Evolutionary conservation across 768 basidiomycete species (phyloP).

Genomic region (Pleurotus tuoliensis): DNA sequence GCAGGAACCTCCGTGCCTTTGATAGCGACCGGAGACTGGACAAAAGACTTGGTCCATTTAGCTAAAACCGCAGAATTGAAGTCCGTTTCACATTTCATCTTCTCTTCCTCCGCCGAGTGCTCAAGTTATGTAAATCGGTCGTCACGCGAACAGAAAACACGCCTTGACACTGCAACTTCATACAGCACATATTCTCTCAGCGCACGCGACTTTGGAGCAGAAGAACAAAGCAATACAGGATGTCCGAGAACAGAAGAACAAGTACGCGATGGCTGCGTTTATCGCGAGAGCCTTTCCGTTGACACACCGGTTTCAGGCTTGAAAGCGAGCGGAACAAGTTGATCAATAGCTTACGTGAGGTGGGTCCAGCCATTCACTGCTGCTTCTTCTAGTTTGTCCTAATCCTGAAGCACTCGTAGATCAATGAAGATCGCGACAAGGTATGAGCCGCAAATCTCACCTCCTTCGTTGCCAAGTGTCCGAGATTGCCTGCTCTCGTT

Average conservation of each 20-base stretch:
- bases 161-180: slow-evolving; percentile 80
- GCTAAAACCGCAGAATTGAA: slow-evolving; percentile 88
- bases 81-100: slow-evolving; percentile 41
- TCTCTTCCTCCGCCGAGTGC: background rate
- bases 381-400: background rate
- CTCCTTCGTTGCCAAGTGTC: slow-evolving; percentile 3
- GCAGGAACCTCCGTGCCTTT: slow-evolving; percentile 35
- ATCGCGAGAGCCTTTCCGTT: background rate
- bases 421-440: slow-evolving; percentile 83
- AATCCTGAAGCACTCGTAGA: slow-evolving; percentile 31
- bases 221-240: slow-evolving; percentile 79
- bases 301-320: slow-evolving; percentile 39
- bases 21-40: slow-evolving; percentile 83
- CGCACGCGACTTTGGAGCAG: slow-evolving; percentile 74
- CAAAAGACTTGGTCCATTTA: slow-evolving; percentile 78
- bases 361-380: slow-evolving; percentile 23
- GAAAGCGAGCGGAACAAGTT: slow-evolving; percentile 74
- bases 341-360: slow-evolving; percentile 67
- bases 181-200: slow-evolving; percentile 83
- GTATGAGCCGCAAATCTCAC: slow-evolving; percentile 18
- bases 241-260: slow-evolving; percentile 79
- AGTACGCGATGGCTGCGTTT: slow-evolving; percentile 39
- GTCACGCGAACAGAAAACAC: slow-evolving; percentile 57
- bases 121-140: background rate
- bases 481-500: slow-evolving; percentile 6